Percentiles rank a stretch among this genome's conserved stretches.
Conservation (phyloP, 208 protist genomes). For the Blastocrithidia nonstop region DNA sequence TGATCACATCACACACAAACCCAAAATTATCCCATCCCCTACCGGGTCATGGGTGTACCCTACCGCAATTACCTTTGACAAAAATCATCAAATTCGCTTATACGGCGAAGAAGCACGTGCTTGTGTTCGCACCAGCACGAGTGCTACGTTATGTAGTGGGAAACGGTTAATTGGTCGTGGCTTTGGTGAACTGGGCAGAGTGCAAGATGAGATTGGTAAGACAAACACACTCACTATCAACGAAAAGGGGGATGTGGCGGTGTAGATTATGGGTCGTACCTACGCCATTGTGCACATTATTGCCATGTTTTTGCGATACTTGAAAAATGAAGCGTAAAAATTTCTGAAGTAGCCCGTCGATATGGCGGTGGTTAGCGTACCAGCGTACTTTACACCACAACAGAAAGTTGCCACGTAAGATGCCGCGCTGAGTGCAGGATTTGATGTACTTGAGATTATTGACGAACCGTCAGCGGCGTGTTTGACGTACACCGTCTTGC, state of each 20-base stretch:
- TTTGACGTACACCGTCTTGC: conserved; percentile 72
- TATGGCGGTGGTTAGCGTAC: conserved; percentile 78
- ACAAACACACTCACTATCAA: conserved; percentile 80
- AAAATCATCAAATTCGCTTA: conserved; percentile 73
- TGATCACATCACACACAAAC: conserved; percentile 41
- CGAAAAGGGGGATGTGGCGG: conserved; percentile 74
- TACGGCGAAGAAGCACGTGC: conserved; percentile 82
- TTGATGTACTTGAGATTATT: conserved; percentile 88
- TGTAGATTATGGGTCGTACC: conserved; percentile 78
- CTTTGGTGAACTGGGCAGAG: conserved; percentile 68
- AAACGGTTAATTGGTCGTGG: conserved; percentile 82
- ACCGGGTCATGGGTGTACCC: conserved; percentile 86
- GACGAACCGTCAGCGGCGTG: conserved; percentile 85
- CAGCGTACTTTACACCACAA: conserved; percentile 85
- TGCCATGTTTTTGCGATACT: conserved; percentile 84
- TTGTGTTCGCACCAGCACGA: conserved; percentile 70
- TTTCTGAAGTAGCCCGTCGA: conserved; percentile 73
- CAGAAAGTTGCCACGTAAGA: conserved; percentile 89
- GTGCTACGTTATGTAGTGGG: conserved; percentile 79
- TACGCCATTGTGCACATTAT: conserved; percentile 88
- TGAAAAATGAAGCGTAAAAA: conserved; percentile 76
- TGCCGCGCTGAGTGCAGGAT: conserved; percentile 75
- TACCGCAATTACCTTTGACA: conserved; percentile 83
- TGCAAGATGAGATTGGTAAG: conserved; percentile 69
- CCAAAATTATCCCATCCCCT: conserved; percentile 83